Evolutionary conservation across 768 basidiomycete genomes (phyloP), one percentile per base, ranked within the genome.

Genomic region (Trametes punicea): DNA sequence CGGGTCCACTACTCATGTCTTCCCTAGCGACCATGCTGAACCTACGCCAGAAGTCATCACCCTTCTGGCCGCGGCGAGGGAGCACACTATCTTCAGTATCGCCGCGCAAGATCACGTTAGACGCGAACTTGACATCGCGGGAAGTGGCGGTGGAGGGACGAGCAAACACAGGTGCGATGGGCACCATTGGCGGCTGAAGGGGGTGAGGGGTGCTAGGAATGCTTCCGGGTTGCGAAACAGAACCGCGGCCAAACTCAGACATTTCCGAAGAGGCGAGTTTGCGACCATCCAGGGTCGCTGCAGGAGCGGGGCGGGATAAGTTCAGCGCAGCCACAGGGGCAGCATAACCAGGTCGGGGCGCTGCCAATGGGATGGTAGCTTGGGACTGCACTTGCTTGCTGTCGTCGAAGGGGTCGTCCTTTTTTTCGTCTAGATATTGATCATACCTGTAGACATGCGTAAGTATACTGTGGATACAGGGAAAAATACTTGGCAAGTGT

Each of bases 31-130:
- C 83, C 76, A 91, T 90, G 58, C 86, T 88, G 71, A 92, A 93
- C 34, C 90, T 77, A 57, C 87, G 77, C 90, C 90, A 93, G 71
- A 93, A 92, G 64, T 91, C 87, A 64, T 92, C 89, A 0, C 88
- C 88, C 46, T 78, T 81, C 67, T 88, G 82, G 2, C 88, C 87
- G 41, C 87, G 79, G 36, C 75, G 75, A 1, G 88, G 85, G 7
- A 91, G 68, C 2, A 88, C 66, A 2, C 83, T 81, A 38, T 85
- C 87, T 68, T 92, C 90, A 1, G 75, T 75, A 46, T 83, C 77
- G 5, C 87, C 81, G 15, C 89, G 81, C 66, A 91, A 78, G 65
- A 90, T 89, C 16, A 78, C 73, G 52, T 74, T 70, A 8, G 76
- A 70, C 4, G 72, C 65, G 57, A 84, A 83, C 60, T 75, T 78